Evolutionary conservation across 1,284 basidiomycete genomes (phyloP).

Genomic region (Moniliophthora roreri): DNA sequence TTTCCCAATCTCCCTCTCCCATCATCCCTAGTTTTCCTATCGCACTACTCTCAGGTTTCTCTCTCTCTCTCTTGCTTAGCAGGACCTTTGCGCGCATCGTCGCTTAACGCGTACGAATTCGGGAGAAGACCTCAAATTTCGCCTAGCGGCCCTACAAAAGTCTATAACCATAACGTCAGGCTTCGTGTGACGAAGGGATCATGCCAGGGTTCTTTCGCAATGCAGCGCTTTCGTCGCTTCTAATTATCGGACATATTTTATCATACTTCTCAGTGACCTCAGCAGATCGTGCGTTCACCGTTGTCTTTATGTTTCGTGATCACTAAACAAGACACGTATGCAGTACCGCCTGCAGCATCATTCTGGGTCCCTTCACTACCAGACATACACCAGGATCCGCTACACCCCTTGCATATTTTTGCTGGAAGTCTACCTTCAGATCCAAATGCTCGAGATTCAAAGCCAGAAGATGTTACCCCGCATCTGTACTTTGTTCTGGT

Average conservation of each 20-base stretch:
- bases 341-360: conserved; percentile 78
- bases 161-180: no score
- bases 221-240: neutral
- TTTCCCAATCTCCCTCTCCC: no score
- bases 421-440: conserved; percentile 83
- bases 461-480: conserved; percentile 60
- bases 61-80: no score
- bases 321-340: neutral
- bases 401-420: conserved; percentile 75
- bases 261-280: neutral
- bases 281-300: neutral
- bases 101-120: no score
- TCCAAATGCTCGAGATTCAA: conserved; percentile 53
- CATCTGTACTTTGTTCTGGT: conserved; percentile 92
- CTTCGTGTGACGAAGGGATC: neutral
- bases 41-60: no score
- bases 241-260: neutral
- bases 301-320: neutral
- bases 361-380: conserved; percentile 83
- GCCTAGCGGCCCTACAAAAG: no score
- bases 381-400: conserved; percentile 68
- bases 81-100: no score
- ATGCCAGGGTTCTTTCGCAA: neutral
- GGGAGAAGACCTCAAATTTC: no score
- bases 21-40: no score